Conservation (phyloP, 805 yeast genomes). For the Cyberlindnera saturnus region DNA sequence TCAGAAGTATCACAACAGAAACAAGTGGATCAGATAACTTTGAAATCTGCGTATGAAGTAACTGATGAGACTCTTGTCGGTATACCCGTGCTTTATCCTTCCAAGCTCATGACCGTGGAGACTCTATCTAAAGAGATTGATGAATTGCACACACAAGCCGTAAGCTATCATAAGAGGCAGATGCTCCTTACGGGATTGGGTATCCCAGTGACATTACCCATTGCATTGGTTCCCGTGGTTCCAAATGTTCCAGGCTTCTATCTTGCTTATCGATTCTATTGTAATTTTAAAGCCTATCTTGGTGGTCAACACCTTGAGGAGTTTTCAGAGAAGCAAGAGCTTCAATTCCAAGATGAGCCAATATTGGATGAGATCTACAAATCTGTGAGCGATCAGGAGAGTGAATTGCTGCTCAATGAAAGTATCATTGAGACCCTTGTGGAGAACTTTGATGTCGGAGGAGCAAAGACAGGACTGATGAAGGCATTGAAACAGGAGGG, state of each 20-base stretch:
- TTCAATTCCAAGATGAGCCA: conserved; percentile 28
- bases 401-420: conserved; percentile 35
- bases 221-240: conserved; percentile 74
- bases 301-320: conserved; percentile 68
- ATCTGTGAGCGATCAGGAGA: conserved; percentile 1
- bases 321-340: conserved; percentile 41
- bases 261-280: conserved; percentile 71
- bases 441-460: conserved; percentile 38
- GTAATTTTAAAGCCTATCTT: conserved; percentile 70
- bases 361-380: conserved; percentile 27
- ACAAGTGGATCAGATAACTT: neutral
- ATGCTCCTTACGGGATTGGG: conserved; percentile 48
- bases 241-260: conserved; percentile 94
- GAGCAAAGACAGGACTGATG: conserved; percentile 36
- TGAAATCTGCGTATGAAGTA: conserved; percentile 10
- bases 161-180: conserved; percentile 48
- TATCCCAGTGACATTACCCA: conserved; percentile 74
- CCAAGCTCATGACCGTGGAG: conserved; percentile 25
- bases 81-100: conserved; percentile 50
- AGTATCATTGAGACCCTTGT: conserved; percentile 41
- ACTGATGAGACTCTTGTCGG: conserved; percentile 17
- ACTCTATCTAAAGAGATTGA: conserved; percentile 34
- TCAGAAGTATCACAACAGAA: conserved; percentile 8
- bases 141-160: conserved; percentile 37
- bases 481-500: conserved; percentile 54